phyloP scores from a whole-genome alignment of 768 basidiomycete species.

The Termitomyces sp. region DNA sequence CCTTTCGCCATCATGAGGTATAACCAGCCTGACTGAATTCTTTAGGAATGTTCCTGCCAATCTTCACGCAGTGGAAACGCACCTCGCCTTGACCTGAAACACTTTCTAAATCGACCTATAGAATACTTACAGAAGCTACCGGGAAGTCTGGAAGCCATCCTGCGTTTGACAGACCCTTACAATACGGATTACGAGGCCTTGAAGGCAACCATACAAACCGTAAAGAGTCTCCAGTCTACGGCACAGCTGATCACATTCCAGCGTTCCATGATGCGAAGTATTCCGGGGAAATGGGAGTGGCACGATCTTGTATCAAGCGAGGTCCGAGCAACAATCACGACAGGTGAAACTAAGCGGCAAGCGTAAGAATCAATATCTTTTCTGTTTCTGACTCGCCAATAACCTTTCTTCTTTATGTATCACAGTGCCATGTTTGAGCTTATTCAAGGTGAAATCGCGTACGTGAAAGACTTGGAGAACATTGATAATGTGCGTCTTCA shows the following conservation, averaged over 20 bases:
- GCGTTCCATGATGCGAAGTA: constrained; percentile 76
- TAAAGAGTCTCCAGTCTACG: constrained; percentile 74
- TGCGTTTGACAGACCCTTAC: constrained; percentile 71
- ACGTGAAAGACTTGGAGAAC: constrained; percentile 86
- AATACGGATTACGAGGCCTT: constrained; percentile 84
- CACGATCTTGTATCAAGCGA: constrained; percentile 78
- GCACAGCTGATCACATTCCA: constrained; percentile 89
- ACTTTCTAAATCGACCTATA: constrained; percentile 73
- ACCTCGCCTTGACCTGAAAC: constrained; percentile 58
- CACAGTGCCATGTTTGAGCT: constrained; percentile 88
- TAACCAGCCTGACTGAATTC: not conserved
- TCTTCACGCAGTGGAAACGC: constrained; percentile 31
- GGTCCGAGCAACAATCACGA: constrained; percentile 50
- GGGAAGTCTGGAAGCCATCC: constrained; percentile 78
- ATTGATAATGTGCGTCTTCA: constrained; percentile 53
- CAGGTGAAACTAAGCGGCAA: constrained; percentile 79
- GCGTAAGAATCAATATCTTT: constrained; percentile 44
- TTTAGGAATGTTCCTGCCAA: constrained; percentile 37
- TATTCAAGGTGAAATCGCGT: constrained; percentile 93
- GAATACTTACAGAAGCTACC: constrained; percentile 85
- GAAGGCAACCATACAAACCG: constrained; percentile 75
- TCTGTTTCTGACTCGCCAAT: not conserved
- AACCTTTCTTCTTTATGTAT: constrained; percentile 14
- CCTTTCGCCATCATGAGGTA: not conserved
- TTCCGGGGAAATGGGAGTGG: constrained; percentile 84